Conservation (phyloP, 2,329 filamentous ascomycete species). For the Monosporascus sp. region DNA sequence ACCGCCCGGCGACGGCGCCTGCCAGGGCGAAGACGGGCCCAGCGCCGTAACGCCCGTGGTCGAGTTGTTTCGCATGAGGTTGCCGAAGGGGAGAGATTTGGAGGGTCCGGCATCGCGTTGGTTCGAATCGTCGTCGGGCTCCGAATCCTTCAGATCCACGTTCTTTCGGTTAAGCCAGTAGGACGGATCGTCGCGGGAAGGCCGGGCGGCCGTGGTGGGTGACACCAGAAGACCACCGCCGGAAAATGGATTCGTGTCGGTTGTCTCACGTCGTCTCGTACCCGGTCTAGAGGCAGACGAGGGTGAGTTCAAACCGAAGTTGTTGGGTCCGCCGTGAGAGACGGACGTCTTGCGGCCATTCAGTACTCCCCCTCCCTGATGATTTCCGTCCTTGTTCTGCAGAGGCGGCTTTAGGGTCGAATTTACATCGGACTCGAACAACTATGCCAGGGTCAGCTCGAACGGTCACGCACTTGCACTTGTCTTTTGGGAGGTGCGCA, state of each 20-base stretch:
- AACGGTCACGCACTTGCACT: slow-evolving; percentile 1
- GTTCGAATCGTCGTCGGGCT: slow-evolving; percentile 38
- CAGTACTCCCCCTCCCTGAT: slow-evolving; percentile 47
- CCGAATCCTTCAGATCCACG: slow-evolving; percentile 47
- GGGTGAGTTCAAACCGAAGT: slow-evolving; percentile 69
- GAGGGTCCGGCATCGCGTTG: slow-evolving; percentile 22
- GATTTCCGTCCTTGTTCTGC: slow-evolving; percentile 61
- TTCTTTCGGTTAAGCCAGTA: slow-evolving; percentile 53
- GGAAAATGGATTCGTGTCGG: slow-evolving; percentile 60
- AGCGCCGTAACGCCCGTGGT: slow-evolving; percentile 38
- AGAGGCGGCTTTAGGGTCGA: slow-evolving; percentile 83
- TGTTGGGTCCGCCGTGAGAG: slow-evolving; percentile 60
- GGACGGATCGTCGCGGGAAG: slow-evolving; percentile 56
- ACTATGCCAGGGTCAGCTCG: slow-evolving; percentile 41
- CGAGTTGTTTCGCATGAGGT: slow-evolving; percentile 50
- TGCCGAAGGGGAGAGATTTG: slow-evolving; percentile 36
- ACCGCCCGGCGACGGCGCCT: slow-evolving; percentile 41
- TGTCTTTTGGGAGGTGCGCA: not conserved
- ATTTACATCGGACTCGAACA: slow-evolving; percentile 83
- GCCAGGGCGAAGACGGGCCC: slow-evolving; percentile 41
- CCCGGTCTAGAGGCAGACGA: slow-evolving; percentile 65
- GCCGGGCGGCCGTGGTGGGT: slow-evolving; percentile 53
- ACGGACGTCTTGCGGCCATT: slow-evolving; percentile 78
- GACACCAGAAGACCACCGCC: slow-evolving; percentile 48
- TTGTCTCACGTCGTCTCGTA: slow-evolving; percentile 76